A percentile compares a stretch with the other conserved stretches of the same genome.
These are phyloP conservation scores for Ophiostoma sp. DNA, from an alignment of 2,329 filamentous ascomycete genomes.

Conservation along the genomic window DNA sequence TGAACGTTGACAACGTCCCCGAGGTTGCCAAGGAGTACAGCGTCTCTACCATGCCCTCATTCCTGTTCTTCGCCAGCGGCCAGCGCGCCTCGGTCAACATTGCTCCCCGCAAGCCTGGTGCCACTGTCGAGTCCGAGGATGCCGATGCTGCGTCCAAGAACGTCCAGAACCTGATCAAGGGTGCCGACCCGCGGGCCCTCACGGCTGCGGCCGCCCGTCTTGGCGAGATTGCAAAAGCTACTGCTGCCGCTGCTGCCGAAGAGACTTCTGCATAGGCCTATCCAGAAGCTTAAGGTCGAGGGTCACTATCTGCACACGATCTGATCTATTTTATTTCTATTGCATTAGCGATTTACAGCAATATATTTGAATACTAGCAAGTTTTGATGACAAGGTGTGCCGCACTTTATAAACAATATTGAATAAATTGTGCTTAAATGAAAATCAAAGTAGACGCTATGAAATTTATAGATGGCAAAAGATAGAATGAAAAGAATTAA, in stretches of 20 bases:
- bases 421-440: background rate
- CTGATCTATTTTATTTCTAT: background rate
- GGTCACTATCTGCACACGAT: background rate
- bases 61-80: constrained; percentile 55
- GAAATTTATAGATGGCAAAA: background rate
- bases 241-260: background rate
- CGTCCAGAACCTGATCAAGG: constrained; percentile 27
- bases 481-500: background rate
- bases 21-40: constrained; percentile 47
- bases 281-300: background rate
- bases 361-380: background rate
- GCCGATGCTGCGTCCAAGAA: constrained; percentile 19
- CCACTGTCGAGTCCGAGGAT: constrained; percentile 21
- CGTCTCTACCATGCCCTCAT: constrained; percentile 55
- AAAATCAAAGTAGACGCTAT: background rate
- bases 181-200: constrained; percentile 31
- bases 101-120: constrained; percentile 19
- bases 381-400: background rate
- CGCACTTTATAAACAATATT: background rate
- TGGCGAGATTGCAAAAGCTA: constrained; percentile 26
- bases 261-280: background rate
- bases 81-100: constrained; percentile 38
- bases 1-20: constrained; percentile 53
- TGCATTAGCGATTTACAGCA: background rate
- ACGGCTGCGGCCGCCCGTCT: constrained; percentile 27